These are phyloP conservation scores for Kluyveromyces lactis DNA, from an alignment of 805 yeast genomes.

Conservation along the genomic window DNA sequence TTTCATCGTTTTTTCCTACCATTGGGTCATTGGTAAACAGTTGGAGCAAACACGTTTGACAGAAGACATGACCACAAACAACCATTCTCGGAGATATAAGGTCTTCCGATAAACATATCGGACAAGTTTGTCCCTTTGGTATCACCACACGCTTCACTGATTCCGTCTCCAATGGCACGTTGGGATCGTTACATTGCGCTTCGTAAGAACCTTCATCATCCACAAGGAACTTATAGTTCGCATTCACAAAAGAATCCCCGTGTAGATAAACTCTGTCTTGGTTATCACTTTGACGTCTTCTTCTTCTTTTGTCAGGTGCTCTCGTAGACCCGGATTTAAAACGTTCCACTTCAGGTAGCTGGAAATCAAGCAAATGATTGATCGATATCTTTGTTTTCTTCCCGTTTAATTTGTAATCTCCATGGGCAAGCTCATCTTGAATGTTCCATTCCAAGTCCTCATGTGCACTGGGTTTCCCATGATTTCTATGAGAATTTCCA, in stretches of 20 bases:
- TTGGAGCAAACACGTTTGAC: conserved; percentile 72
- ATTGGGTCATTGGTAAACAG: conserved; percentile 46
- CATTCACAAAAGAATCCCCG: conserved; percentile 70
- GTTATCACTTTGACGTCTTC: conserved; percentile 23
- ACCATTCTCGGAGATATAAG: conserved; percentile 94
- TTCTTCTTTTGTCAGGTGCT: conserved; percentile 12
- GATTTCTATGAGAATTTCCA: neutral
- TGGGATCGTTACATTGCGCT: conserved; percentile 63
- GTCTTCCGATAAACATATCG: conserved; percentile 79
- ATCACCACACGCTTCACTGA: conserved; percentile 66
- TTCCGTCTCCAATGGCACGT: conserved; percentile 53
- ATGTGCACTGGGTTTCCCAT: neutral
- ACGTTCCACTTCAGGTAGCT: conserved; percentile 35
- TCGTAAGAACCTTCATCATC: conserved; percentile 49
- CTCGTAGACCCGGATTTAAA: conserved; percentile 6
- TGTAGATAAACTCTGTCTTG: conserved; percentile 39
- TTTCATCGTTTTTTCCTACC: conserved; percentile 25
- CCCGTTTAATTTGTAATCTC: conserved; percentile 28
- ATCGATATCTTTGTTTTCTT: conserved; percentile 42
- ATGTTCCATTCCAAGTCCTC: conserved; percentile 24
- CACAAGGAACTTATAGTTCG: conserved; percentile 77
- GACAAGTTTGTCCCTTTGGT: conserved; percentile 73
- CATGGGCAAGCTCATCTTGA: conserved; percentile 29
- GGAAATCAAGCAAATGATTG: conserved; percentile 59
- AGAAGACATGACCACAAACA: conserved; percentile 87